Base-by-base conservation (phyloP, 1,139 yeast genomes). In the Blastobotrys proliferans region DNA sequence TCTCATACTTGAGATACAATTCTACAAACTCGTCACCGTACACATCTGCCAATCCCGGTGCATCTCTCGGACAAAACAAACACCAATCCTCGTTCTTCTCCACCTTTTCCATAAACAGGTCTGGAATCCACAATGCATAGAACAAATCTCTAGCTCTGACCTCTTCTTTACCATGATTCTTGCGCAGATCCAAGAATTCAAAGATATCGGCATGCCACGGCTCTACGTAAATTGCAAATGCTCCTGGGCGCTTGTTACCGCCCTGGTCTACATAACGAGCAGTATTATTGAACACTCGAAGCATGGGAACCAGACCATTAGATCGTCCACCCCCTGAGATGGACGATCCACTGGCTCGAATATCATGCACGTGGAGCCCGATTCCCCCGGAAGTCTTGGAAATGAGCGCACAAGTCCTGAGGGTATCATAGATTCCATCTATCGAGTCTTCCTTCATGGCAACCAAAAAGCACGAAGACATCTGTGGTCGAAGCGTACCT, bases 201-300 rank as follows among this genome's bases (percentile, higher is more conserved):
- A 81, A 76, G 43, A 84, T 72, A 60, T 84, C 94, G 3, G 83
- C 74, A 56, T 84, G 94, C 94, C 94, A 84, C 50, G 94, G 94
- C 63, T 84, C 94, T 42, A 84, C 63, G 55, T 83, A 84, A 16
- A 84, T 63, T 17, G 92, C 90, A 60, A 84, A 79, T 4, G 94
- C 94, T 50, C 94, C 94, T 0, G 94, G 94, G 57, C 94, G 72
- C 59, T 82, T 82, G 67, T 83, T 83, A 49, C 94, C 94, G 57
- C 94, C 94, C 67, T 84, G 94, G 55, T 83, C 94, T 26, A 83
- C 94, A 57, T 82, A 84, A 57, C 94, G 70, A n/a, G 92, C 92
- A 43, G 92, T 82, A 60, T 82, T 81, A 68, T 84, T 83, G 68
- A 78, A 84, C 16, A 84, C 92, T 54, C 90, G 73, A 40, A 83